Percentiles rank a stretch among this genome's conserved stretches.
Evolutionary conservation across 164 flowering plant genomes (phyloP).

Genomic region (Magnolia changhungtana): DNA sequence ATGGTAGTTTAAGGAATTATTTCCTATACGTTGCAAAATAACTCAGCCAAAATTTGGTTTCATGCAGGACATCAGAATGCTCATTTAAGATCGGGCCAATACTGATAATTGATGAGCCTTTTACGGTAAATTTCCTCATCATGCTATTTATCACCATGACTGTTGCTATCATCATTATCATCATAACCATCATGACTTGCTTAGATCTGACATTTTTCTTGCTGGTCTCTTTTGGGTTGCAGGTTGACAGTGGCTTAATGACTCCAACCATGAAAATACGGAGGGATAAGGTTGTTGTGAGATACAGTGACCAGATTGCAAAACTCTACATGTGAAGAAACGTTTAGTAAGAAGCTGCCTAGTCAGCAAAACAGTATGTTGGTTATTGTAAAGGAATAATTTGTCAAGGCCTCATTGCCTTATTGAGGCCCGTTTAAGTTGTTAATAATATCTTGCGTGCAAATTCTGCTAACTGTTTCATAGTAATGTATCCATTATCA

Average conservation of each 20-base stretch:
- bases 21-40: not conserved
- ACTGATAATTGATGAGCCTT: slow-evolving; percentile 72
- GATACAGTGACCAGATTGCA: slow-evolving; percentile 53
- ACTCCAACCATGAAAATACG: slow-evolving; percentile 90
- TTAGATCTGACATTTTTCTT: slow-evolving; percentile 1
- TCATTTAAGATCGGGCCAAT: slow-evolving; percentile 87
- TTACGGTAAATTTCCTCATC: slow-evolving; percentile 47
- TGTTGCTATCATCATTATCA: not conserved
- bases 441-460: not conserved
- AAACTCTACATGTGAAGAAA: slow-evolving; percentile 46
- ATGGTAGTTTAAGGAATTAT: not conserved
- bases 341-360: not conserved
- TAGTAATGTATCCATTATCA: not conserved
- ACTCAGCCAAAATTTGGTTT: not conserved
- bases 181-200: not conserved
- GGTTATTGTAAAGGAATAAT: not conserved
- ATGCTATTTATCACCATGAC: not conserved
- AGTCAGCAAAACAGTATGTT: not conserved
- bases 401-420: not conserved
- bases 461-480: not conserved
- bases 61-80: slow-evolving; percentile 75
- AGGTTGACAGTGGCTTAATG: slow-evolving; percentile 91
- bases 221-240: slow-evolving; percentile 21
- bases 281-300: slow-evolving; percentile 61
- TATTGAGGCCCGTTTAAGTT: not conserved